These are phyloP conservation scores for Astrothelium macrocarpum DNA, from an alignment of 495 filamentous ascomycete species.

Conservation along the genomic window DNA sequence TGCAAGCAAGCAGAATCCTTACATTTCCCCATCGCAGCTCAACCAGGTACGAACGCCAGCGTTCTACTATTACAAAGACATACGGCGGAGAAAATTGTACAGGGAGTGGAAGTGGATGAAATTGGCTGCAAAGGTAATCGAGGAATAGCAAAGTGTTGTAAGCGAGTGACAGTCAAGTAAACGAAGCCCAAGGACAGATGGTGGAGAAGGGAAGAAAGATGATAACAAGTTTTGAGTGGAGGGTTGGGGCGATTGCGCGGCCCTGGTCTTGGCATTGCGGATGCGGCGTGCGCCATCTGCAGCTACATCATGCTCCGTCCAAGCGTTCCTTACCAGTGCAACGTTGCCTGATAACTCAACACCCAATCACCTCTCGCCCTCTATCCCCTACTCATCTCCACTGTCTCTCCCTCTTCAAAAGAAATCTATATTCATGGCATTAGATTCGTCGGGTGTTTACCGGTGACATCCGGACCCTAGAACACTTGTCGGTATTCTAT, in stretches of 20 bases:
- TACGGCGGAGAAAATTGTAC: neutral
- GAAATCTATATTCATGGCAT: neutral
- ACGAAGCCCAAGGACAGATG: neutral
- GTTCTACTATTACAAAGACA: constrained; percentile 5
- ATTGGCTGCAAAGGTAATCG: neutral
- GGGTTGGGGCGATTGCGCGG: neutral
- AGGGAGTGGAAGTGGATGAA: neutral
- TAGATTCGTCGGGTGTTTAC: no score
- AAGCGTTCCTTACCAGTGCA: neutral
- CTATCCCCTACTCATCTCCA: neutral
- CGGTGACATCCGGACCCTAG: no score
- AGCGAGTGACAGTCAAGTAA: neutral
- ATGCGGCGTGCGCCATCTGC: neutral
- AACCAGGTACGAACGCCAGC: constrained; percentile 4
- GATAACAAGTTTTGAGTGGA: neutral
- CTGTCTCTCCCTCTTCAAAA: neutral
- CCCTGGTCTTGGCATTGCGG: constrained; percentile 2
- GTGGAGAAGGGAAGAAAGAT: neutral
- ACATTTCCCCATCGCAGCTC: constrained; percentile 12
- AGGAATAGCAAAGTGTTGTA: neutral
- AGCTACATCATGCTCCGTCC: neutral
- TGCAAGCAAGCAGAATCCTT: neutral
- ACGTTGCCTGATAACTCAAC: neutral
- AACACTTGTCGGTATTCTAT: no score
- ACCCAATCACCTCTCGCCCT: neutral